Evolutionary conservation across 306 rosid species (phyloP), one percentile per base, ranked within the genome.

Genomic region (Gastrolobium bilobum): DNA sequence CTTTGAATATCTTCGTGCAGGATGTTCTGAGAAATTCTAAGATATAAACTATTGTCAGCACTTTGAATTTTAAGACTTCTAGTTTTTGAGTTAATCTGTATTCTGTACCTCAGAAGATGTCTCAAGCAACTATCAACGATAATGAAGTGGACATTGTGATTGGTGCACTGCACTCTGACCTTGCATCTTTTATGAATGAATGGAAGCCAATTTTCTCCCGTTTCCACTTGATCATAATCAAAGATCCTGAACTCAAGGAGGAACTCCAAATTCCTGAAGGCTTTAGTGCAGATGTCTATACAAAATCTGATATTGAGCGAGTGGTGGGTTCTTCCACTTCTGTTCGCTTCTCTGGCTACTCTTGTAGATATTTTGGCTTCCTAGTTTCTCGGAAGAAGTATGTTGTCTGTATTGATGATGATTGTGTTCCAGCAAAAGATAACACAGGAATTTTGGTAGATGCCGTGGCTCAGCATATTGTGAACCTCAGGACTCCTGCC

Each of bases 361-460:
- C 99, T 1, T 93, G 97, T 76, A 89, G 99, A 85, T 96, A 96
- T 80, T 96, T 96, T 65, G 99, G 99, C 65, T 86, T 89, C 71
- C 93, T 96, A 14, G 53, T 93, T 59, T 96, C 98, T 5, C 89
- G 76, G 84, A 93, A 90, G 83, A 96, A 90, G 79, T 96, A 93
- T 75, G 84, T 96, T 60, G 84, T 96, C 85, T 93, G 94, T 33
- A 66, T 96, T 59, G 99, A 96, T 61, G 99, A 91, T 86, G 99
- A 96, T 74, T 96, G 99, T 82, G 13, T 82, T 64, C 99, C 99
- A 0, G 96, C 96, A 38, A 91, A 63, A 82, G 93, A 96, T 79
- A 82, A 73, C 44, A 68, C 83, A 4, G 97, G 96, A 63, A 46
- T 61, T 73, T 30, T 88, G 52, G 86, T 90, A 60, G 97, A 96